Base-by-base conservation (phyloP, 306 rosid species). In the Lagenaria siceraria region DNA sequence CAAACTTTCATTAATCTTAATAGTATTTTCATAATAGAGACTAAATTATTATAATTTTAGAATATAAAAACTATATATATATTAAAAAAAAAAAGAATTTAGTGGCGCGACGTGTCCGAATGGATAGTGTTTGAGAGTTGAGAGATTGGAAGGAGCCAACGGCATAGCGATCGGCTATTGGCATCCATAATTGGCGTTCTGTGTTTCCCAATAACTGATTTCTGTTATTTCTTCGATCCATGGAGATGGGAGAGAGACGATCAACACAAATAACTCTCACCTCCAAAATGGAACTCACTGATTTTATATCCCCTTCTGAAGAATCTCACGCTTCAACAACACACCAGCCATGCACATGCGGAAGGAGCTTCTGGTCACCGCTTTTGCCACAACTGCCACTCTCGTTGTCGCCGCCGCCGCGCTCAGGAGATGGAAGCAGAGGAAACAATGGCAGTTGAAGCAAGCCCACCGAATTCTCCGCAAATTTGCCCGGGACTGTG, bases 401-500 rank as follows among this genome's bases (percentile, higher is more conserved):
- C 82, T 83, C 43, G 71, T 83, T 0, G 78, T 60, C 17, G 64
- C 46, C 6, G 87, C 81, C 4, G 82, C 82, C 5, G 8, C 85
- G 1, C 19, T 84, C 5, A 81, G 81, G 78, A 58, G 59, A 8
- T 82, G 87, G 91, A 91, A 77, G 74, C 62, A 25, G 18, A 78
- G 78, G 82, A 84, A 77, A 68, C 87, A 91, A 42, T 78, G 76
- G 29, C 83, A 85, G 10, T 66, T 82, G 83, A 85, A 40, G 78
- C 66, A 74, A 77, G 80, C 85, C 1, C 85, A 77, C 8, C 78
- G 78, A 40, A 81, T 88, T 8, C 75, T 91, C 49, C 77, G 85
- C 43, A 88, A 85, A 53, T 86, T 91, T 8, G 90, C 88, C 3
- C 84, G 87, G 74, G 91, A 89, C 61, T 86, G 84, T 71, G 89